These are phyloP conservation scores for Melaleuca quinquenervia DNA, from an alignment of 345 rosid species.

Conservation along the genomic window DNA sequence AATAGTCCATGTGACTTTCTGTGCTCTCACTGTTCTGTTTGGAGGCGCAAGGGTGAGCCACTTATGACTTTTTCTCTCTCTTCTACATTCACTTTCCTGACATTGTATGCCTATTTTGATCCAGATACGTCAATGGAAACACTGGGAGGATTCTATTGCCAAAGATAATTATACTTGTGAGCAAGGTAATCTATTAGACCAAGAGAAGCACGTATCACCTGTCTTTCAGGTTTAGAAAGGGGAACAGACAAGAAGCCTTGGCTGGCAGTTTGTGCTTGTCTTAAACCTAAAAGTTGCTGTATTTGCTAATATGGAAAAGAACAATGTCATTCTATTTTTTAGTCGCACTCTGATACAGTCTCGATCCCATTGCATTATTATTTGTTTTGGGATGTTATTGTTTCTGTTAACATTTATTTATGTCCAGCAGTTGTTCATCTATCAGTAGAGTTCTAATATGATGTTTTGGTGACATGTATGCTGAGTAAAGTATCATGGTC, in stretches of 20 bases:
- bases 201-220: not conserved
- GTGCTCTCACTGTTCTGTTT: constrained; percentile 66
- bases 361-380: not conserved
- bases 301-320: not conserved
- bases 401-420: not conserved
- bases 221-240: not conserved
- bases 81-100: not conserved
- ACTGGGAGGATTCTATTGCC: constrained; percentile 55
- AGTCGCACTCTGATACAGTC: not conserved
- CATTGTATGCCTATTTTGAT: not conserved
- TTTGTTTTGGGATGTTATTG: not conserved
- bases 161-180: constrained; percentile 27
- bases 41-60: constrained; percentile 58
- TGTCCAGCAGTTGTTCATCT: not conserved
- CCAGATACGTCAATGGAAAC: constrained; percentile 79
- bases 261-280: not conserved
- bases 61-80: not conserved
- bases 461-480: not conserved
- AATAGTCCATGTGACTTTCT: constrained; percentile 60
- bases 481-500: not conserved
- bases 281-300: not conserved
- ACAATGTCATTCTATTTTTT: not conserved
- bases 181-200: constrained; percentile 20
- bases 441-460: not conserved
- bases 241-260: not conserved